Conservation (phyloP, 306 rosid species). For the Delonix regia region DNA sequence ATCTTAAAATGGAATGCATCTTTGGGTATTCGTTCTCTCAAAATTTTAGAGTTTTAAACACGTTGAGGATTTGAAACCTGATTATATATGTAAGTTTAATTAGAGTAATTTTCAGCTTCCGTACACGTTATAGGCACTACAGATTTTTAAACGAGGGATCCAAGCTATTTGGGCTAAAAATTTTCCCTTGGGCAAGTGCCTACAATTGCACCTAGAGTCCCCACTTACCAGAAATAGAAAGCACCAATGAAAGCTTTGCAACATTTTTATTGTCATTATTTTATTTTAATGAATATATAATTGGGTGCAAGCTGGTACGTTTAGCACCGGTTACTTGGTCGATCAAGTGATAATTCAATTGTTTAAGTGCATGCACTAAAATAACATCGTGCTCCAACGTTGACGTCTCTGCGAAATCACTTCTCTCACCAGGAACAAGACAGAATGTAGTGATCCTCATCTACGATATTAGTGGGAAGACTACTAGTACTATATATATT, state of each 20-base stretch:
- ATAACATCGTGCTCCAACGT: constrained; percentile 21
- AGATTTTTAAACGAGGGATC: no score
- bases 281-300: not conserved
- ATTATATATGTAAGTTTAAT: no score
- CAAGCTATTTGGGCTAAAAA: no score
- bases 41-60: not conserved
- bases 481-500: not conserved
- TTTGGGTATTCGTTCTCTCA: no score
- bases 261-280: not conserved
- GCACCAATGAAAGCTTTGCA: not conserved
- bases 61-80: not conserved
- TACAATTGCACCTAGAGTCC: not conserved
- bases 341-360: constrained; percentile 26
- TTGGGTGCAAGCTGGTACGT: constrained; percentile 29
- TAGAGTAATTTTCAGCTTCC: not conserved
- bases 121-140: not conserved
- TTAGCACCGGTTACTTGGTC: not conserved
- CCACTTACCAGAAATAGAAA: constrained; percentile 8
- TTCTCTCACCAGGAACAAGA: not conserved
- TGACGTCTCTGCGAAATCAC: constrained; percentile 31
- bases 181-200: not conserved
- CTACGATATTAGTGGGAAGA: not conserved
- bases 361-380: constrained; percentile 41
- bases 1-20: no score
- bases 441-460: not conserved